Evolutionary conservation across 2,329 filamentous ascomycete genomes (phyloP), one percentile per base, ranked within the genome.

Genomic region (Exophiala mesophila): DNA sequence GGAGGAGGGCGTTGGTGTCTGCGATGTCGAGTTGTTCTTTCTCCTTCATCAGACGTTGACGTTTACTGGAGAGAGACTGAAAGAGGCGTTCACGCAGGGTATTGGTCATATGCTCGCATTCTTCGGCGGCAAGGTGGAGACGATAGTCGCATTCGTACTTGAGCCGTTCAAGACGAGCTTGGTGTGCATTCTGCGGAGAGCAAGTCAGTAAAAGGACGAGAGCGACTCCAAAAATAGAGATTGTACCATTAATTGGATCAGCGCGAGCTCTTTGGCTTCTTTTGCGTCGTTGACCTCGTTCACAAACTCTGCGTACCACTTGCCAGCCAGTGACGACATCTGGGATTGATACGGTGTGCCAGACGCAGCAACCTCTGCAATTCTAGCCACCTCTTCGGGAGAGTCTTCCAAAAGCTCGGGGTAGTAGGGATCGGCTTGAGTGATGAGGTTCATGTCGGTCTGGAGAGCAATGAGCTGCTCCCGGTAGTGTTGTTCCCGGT

Each of bases 381-480:
- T 66, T 54, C 80, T 77, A 38, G 75, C 72, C 49, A 88, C 80
- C 43, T 85, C 78, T 49, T 88, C 82, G 34, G 73, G 69, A 16
- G 66, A 67, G 52, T 82, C 78, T 10, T 77, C 76, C 41, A 95
- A 73, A 36, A 86, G 80, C 47, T 79, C 77, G 47, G 80, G 73
- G 39, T 75, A 72, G 62, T 94, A 94, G 1, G 86, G 84, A 58
- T 95, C 84, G 39, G 92, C 85, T 55, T 85, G 82, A 63, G 88
- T 82, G 53, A 95, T 87, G 33, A 94, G 75, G 45, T 78, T 86
- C 67, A 89, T 88, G 63, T 95, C 89, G 52, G 87, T 82, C 66
- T 96, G 89, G n/a, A 96, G 80, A 54, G 87, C 87, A 58, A 92
- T 83, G 2, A 96, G 76, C 65, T 96, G 88, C 53, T 92, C 85